Evolutionary conservation across 148 eudicot species (phyloP), one percentile per base, ranked within the genome.

Genomic region (Rhododendron vialii): DNA sequence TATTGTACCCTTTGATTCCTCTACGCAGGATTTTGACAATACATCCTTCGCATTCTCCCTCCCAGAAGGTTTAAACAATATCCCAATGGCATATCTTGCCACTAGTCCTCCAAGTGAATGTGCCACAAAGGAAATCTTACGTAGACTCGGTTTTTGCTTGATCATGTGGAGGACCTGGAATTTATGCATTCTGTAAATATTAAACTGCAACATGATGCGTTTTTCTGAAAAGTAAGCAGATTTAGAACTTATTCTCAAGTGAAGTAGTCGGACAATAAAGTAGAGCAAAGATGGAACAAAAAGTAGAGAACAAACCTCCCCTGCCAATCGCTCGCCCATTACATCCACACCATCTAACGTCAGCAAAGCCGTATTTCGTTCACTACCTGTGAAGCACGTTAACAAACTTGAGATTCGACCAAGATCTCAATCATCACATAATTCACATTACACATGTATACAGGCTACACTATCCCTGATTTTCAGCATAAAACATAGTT

Each of bases 81-180:
- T 92, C 55, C 98, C 99, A 82, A 97, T 97, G 48, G 94, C 96
- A 91, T 93, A 95, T 91, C 98, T 97, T 88, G 99, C 94, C 83
- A 94, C 99, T 41, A 97, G 85, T 82, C 99, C 99, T 86, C 99
- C 99, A 69, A 98, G 92, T 80, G 99, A 98, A 92, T 98, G 99
- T 63, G 98, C 93, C 81, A 98, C 93, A 90, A 98, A 93, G 36
- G 99, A 98, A 81, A 98, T 95, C 90, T 93, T 95, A 71, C 91
- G 85, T 61, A 98, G 88, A 80, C 84, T 67, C 71, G 95, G 98
- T 83, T 90, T 93, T 82, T 85, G 84, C 87, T 89, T 91, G 53
- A 94, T 94, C 87, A 94, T 90, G 82, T 95, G 94, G 85, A 92
- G 93, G 73, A 98, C 94, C 99, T 97, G 93, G 86, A 91, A 88